Conservation (phyloP, 805 yeast genomes). For the Starmera dryadoides region DNA sequence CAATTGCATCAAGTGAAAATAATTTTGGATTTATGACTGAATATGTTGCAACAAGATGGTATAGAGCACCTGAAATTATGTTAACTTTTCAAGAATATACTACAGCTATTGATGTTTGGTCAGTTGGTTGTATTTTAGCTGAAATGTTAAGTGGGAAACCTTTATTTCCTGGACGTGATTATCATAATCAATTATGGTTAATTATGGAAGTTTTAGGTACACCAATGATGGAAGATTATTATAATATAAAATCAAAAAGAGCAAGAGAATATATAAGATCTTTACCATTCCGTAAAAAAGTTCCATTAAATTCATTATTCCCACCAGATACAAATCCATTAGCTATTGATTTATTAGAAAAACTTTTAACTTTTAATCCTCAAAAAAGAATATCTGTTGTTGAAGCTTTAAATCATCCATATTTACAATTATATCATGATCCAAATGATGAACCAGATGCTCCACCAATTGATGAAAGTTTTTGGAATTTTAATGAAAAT, state of each 20-base stretch:
- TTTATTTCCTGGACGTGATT: constrained; percentile 70
- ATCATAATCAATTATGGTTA: constrained; percentile 57
- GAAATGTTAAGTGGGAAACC: constrained; percentile 57
- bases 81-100: constrained; percentile 64
- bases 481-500: constrained; percentile 35
- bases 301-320: constrained; percentile 44
- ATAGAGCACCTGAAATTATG: constrained; percentile 82
- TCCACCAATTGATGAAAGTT: constrained; percentile 27
- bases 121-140: constrained; percentile 71
- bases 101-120: constrained; percentile 75
- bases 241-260: constrained; percentile 63
- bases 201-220: constrained; percentile 68
- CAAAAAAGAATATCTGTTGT: constrained; percentile 65
- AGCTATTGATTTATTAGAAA: constrained; percentile 58
- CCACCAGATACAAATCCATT: constrained; percentile 38
- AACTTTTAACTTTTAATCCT: constrained; percentile 67
- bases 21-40: constrained; percentile 58
- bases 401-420: constrained; percentile 71
- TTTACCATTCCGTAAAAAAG: constrained; percentile 52
- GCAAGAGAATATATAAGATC: constrained; percentile 74
- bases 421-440: constrained; percentile 58
- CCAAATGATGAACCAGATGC: constrained; percentile 62
- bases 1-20: constrained; percentile 40
- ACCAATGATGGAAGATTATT: constrained; percentile 66
- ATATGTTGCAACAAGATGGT: constrained; percentile 83